Conservation (phyloP, 768 basidiomycete species). For the Lactifluus piperatus region DNA sequence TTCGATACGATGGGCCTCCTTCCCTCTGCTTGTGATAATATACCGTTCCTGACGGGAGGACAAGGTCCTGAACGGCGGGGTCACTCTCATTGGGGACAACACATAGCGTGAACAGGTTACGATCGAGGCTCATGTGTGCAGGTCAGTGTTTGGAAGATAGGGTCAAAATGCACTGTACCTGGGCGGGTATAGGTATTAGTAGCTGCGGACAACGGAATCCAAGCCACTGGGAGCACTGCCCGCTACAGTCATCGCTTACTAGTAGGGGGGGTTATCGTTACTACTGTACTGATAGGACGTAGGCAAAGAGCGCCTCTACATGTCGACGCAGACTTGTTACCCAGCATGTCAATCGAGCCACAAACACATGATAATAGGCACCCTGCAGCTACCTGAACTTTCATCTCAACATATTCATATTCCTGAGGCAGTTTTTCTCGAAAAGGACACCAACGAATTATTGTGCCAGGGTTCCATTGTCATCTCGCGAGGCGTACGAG, state of each 20-base stretch:
- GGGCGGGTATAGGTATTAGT: background rate
- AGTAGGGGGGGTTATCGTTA: too few species aligned
- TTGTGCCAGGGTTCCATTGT: too few species aligned
- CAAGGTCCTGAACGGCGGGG: constrained; percentile 57
- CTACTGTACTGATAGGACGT: too few species aligned
- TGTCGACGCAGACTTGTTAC: too few species aligned
- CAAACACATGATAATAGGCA: too few species aligned
- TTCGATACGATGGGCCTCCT: constrained; percentile 45
- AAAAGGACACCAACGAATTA: background rate
- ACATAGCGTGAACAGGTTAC: constrained; percentile 77
- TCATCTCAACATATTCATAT: background rate
- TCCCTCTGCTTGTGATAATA: constrained; percentile 70
- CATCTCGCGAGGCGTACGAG: too few species aligned
- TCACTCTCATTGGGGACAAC: constrained; percentile 52
- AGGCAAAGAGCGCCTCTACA: too few species aligned
- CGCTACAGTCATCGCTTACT: too few species aligned
- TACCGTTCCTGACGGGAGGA: constrained; percentile 50
- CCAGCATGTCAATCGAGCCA: too few species aligned
- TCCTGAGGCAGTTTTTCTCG: background rate
- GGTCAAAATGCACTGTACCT: background rate
- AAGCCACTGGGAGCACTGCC: too few species aligned
- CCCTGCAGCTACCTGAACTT: too few species aligned
- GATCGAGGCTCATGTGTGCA: constrained; percentile 63
- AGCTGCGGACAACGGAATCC: background rate
- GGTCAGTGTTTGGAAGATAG: background rate